Conservation (phyloP, 495 filamentous ascomycete species). For the Durotheca rogersii region DNA sequence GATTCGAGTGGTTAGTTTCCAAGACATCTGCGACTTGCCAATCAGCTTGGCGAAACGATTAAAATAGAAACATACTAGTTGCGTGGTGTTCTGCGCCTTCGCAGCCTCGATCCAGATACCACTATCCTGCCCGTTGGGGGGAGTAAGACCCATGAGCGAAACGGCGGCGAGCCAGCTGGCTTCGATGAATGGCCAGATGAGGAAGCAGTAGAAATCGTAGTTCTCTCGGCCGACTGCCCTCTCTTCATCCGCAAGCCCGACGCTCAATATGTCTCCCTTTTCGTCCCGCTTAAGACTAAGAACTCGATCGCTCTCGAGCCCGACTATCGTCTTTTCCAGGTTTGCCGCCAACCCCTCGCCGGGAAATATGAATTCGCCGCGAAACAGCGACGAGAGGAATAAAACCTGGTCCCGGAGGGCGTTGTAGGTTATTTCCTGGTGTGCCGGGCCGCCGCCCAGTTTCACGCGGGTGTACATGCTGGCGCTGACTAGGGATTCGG, state of each 20-base stretch:
- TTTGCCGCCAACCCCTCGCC: conserved; percentile 79
- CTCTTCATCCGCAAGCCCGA: conserved; percentile 77
- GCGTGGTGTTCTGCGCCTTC: conserved; percentile 77
- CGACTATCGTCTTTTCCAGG: conserved; percentile 71
- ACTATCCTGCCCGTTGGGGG: conserved; percentile 59
- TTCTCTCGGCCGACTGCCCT: conserved; percentile 80
- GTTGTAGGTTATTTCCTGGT: conserved; percentile 74
- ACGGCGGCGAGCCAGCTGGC: conserved; percentile 87
- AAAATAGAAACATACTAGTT: conserved; percentile 64
- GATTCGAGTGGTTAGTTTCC: conserved; percentile 22
- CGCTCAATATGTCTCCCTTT: conserved; percentile 55
- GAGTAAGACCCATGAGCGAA: conserved; percentile 79
- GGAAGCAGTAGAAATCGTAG: conserved; percentile 96
- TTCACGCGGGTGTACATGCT: conserved; percentile 90
- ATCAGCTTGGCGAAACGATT: neutral
- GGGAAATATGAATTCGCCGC: conserved; percentile 95
- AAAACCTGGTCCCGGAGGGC: conserved; percentile 72
- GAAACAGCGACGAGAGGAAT: conserved; percentile 90
- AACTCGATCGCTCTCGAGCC: conserved; percentile 78
- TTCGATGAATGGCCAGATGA: conserved; percentile 98
- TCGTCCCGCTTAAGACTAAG: conserved; percentile 65
- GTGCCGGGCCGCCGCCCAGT: conserved; percentile 75
- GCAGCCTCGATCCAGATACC: conserved; percentile 76
- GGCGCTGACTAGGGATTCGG: conserved; percentile 82
- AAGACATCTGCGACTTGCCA: conserved; percentile 4